phyloP scores from a whole-genome alignment of 306 rosid genomes.

The Malus domestica region ASM211411v1 NC_041800.1:3723501-3724000 shows the following conservation, averaged over 20 bases:
- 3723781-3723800: conserved; percentile 47
- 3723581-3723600: conserved; percentile 64
- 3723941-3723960: not conserved
- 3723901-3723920: conserved; percentile 11
- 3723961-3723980: not conserved
- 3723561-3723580: conserved; percentile 89
- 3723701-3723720: conserved; percentile 67
- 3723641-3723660: conserved; percentile 89
- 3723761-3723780: conserved; percentile 85
- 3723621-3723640: conserved; percentile 82
- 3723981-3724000: not conserved
- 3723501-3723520: too few species aligned
- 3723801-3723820: conserved; percentile 18
- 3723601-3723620: conserved; percentile 66
- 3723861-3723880: conserved; percentile 22
- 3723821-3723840: conserved; percentile 17
- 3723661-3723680: conserved; percentile 78
- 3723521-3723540: not conserved
- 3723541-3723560: not conserved
- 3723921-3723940: conserved; percentile 3
- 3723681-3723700: conserved; percentile 70
- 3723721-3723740: conserved; percentile 61
- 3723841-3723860: conserved; percentile 34
- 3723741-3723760: conserved; percentile 68
- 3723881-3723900: conserved; percentile 17